Conservation (phyloP, 192 early-diverging fungal species). For the Coemansia sp. region DNA sequence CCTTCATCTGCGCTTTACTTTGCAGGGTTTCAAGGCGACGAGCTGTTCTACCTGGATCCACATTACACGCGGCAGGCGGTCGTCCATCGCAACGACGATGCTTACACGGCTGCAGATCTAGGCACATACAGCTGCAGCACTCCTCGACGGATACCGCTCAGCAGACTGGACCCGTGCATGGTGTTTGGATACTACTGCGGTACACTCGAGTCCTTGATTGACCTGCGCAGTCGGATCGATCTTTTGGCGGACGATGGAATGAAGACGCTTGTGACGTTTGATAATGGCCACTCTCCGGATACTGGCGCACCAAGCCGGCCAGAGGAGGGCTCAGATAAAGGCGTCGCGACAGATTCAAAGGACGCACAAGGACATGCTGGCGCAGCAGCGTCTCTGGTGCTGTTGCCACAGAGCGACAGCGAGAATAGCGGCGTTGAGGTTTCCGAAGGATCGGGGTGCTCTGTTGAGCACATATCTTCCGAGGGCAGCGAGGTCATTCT, state of each 20-base stretch:
- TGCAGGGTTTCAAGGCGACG: conserved; percentile 77
- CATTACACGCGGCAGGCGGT: conserved; percentile 78
- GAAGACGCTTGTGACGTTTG: conserved; percentile 36
- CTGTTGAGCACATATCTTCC: conserved; percentile 11
- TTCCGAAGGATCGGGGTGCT: background rate
- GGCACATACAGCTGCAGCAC: conserved; percentile 80
- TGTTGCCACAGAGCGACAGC: conserved; percentile 13
- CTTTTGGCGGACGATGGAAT: conserved; percentile 46
- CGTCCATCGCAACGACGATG: conserved; percentile 12
- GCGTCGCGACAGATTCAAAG: background rate
- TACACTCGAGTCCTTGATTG: conserved; percentile 31
- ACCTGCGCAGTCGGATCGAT: conserved; percentile 45
- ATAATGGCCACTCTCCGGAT: conserved; percentile 38
- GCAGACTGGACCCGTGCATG: conserved; percentile 89
- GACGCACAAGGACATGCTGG: background rate
- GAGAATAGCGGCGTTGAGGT: conserved; percentile 12
- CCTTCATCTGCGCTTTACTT: conserved; percentile 97
- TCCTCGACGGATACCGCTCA: conserved; percentile 72
- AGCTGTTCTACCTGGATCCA: conserved; percentile 88
- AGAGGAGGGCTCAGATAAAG: background rate
- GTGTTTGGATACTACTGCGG: conserved; percentile 80
- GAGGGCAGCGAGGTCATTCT: conserved; percentile 25
- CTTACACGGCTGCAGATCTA: conserved; percentile 58
- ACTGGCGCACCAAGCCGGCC: background rate
- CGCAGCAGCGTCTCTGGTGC: conserved; percentile 5